Percentiles rank a stretch among this genome's conserved stretches.
Conservation (phyloP, 345 rosid species). For the Eucalyptus shirleyi region DNA sequence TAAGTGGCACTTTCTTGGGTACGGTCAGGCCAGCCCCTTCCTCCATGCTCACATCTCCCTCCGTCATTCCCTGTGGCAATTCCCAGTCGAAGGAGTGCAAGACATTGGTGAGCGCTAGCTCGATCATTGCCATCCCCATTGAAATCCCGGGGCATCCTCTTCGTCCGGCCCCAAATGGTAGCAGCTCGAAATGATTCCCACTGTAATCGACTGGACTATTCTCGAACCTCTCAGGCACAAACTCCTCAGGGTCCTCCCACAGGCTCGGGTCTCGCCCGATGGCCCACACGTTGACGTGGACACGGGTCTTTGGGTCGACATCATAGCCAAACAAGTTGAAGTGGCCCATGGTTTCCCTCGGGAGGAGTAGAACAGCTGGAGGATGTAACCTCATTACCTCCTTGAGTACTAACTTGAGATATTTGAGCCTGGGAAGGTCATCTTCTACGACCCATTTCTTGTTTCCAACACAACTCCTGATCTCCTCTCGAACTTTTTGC, state of each 20-base stretch:
- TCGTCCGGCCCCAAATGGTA: constrained; percentile 31
- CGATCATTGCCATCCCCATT: constrained; percentile 11
- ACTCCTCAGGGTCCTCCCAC: constrained; percentile 34
- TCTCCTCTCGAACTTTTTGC: constrained; percentile 27
- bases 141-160: constrained; percentile 20
- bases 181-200: constrained; percentile 23
- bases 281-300: constrained; percentile 29
- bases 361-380: constrained; percentile 20
- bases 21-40: constrained; percentile 15
- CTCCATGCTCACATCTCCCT: constrained; percentile 17
- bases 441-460: constrained; percentile 13
- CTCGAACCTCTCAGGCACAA: constrained; percentile 28
- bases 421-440: constrained; percentile 10
- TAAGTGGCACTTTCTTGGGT: constrained; percentile 7
- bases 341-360: constrained; percentile 28
- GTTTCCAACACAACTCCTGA: constrained; percentile 12
- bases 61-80: constrained; percentile 10
- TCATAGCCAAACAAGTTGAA: constrained; percentile 17
- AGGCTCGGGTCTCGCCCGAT: constrained; percentile 12
- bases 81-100: constrained; percentile 28
- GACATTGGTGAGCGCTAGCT: constrained; percentile 24
- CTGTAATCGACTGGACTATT: constrained; percentile 16
- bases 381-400: constrained; percentile 46
- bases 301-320: constrained; percentile 13
- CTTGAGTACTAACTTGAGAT: constrained; percentile 32